A percentile compares a stretch with the other conserved stretches of the same genome.
Conservation (phyloP, 2,329 filamentous ascomycete genomes). For the Pyricularia sp. region DNA sequence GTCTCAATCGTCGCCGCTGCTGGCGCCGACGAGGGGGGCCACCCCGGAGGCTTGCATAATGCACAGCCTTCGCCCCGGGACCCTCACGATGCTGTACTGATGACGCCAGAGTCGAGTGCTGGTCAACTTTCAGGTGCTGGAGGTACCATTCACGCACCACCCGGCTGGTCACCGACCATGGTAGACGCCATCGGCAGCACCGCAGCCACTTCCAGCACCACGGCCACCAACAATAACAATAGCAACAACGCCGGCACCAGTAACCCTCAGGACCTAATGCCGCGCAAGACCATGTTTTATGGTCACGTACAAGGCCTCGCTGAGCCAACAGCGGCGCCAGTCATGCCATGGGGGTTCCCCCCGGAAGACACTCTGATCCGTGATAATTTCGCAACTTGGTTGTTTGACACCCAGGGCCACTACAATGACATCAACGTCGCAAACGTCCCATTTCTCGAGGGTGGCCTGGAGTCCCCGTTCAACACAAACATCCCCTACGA, state of each 20-base stretch:
- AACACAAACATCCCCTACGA: conserved; percentile 43
- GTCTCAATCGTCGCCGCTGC: not conserved
- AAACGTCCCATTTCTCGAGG: conserved; percentile 36
- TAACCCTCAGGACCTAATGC: conserved; percentile 19
- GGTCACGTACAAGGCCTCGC: conserved; percentile 16
- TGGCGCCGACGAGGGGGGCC: not conserved
- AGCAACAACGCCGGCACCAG: not conserved
- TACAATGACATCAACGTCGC: conserved; percentile 32
- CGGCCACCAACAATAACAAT: not conserved
- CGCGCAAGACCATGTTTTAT: conserved; percentile 28
- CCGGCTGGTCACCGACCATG: not conserved
- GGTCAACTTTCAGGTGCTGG: not conserved
- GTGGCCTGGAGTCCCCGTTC: conserved; percentile 39
- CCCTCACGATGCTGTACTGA: not conserved
- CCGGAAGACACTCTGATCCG: conserved; percentile 25
- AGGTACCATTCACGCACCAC: not conserved
- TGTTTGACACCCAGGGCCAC: conserved; percentile 35
- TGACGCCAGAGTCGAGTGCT: not conserved
- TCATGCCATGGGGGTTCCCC: conserved; percentile 25
- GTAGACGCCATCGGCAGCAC: not conserved
- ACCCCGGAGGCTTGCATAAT: not conserved
- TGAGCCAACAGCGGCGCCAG: conserved; percentile 17
- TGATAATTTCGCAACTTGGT: conserved; percentile 40
- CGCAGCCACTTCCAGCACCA: not conserved
- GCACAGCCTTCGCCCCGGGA: not conserved